phyloP scores from a whole-genome alignment of 192 early-diverging fungal genomes.

The Linnemannia zychae region DNA sequence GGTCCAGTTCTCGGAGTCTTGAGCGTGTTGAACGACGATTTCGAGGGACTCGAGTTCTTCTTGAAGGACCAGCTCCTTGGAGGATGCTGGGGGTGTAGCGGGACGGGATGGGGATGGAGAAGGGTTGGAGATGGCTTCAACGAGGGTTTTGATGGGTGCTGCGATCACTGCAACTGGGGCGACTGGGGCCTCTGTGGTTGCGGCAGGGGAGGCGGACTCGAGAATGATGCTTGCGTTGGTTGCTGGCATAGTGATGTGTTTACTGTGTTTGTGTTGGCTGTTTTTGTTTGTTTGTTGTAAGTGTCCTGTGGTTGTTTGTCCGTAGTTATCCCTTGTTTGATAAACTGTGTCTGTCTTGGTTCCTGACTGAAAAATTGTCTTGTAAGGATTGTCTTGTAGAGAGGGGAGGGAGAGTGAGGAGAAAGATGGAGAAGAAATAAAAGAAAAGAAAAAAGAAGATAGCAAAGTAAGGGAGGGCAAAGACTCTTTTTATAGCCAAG shows the following conservation, averaged over 20 bases:
- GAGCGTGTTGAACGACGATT: slow-evolving; percentile 16
- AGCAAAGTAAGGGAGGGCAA: no score
- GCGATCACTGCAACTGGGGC: background rate
- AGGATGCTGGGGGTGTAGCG: background rate
- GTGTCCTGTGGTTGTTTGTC: background rate
- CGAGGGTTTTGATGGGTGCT: slow-evolving; percentile 15
- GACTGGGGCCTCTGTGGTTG: background rate
- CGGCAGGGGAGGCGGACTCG: background rate
- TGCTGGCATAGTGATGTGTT: slow-evolving; percentile 21
- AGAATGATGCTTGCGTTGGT: slow-evolving; percentile 14
- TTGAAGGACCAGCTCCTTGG: slow-evolving; percentile 13
- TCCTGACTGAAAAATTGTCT: no score
- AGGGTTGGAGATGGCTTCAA: slow-evolving; percentile 12
- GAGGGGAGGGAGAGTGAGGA: background rate
- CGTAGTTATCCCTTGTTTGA: background rate
- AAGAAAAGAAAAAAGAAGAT: background rate
- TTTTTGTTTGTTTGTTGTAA: background rate
- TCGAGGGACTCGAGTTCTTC: slow-evolving; percentile 30
- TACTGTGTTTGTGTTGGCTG: background rate
- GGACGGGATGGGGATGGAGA: background rate
- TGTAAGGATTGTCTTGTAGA: background rate
- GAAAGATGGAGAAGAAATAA: slow-evolving; percentile 2
- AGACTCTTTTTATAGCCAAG: background rate
- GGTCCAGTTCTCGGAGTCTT: slow-evolving; percentile 24
- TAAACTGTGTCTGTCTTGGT: background rate